Conservation (phyloP, 2,329 filamentous ascomycete genomes). For the Colletotrichum sp. region DNA sequence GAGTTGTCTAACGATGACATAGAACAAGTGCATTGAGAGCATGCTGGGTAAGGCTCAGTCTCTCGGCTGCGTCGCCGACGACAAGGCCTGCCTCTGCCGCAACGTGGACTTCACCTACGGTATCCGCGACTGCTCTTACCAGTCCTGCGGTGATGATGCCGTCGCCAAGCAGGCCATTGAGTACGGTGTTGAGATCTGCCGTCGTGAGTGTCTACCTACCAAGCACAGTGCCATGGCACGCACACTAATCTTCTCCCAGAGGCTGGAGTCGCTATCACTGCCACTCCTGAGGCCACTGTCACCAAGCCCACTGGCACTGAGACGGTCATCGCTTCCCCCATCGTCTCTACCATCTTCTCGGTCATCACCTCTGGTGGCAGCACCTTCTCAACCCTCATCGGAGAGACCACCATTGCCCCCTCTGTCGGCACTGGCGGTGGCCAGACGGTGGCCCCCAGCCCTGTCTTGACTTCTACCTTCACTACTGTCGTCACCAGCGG, state of each 20-base stretch:
- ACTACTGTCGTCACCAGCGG: constrained; percentile 25
- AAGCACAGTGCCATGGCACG: not conserved
- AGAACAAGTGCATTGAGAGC: constrained; percentile 20
- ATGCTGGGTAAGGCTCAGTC: constrained; percentile 48
- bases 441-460: constrained; percentile 20
- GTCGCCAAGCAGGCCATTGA: constrained; percentile 40
- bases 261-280: not conserved
- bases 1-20: not conserved
- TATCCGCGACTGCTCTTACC: constrained; percentile 53
- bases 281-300: constrained; percentile 29
- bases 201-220: constrained; percentile 28
- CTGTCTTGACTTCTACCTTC: constrained; percentile 36
- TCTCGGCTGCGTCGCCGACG: constrained; percentile 48
- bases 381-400: constrained; percentile 38
- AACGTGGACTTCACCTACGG: constrained; percentile 52
- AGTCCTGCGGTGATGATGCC: constrained; percentile 39
- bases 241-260: not conserved
- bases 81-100: constrained; percentile 51
- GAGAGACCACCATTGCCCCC: constrained; percentile 11
- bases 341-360: constrained; percentile 17
- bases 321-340: constrained; percentile 4
- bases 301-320: constrained; percentile 2
- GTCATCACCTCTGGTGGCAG: constrained; percentile 36
- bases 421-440: not conserved
- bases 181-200: constrained; percentile 44